Conservation (phyloP, 179 eudicot species). For the Heliamphora pulchella region DNA sequence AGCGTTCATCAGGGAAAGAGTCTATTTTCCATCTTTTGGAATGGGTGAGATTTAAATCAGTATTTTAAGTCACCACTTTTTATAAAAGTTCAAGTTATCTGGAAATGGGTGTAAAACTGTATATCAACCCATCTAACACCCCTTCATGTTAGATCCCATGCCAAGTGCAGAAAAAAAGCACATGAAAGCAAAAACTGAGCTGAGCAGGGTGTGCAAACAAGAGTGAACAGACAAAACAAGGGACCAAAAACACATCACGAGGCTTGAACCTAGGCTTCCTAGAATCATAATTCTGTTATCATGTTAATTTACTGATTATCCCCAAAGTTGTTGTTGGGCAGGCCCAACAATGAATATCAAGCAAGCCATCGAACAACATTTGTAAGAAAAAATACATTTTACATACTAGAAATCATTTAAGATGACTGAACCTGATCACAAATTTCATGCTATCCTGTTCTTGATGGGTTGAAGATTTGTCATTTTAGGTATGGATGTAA, state of each 20-base stretch:
- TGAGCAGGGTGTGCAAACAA: background rate
- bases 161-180: background rate
- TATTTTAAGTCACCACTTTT: too few relatives aligned
- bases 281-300: background rate
- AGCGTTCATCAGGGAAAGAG: background rate
- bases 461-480: background rate
- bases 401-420: background rate
- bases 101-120: background rate
- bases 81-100: too few relatives aligned
- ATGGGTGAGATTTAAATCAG: too few relatives aligned
- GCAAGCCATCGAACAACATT: background rate
- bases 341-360: too few relatives aligned
- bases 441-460: background rate
- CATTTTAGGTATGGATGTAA: background rate
- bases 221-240: background rate
- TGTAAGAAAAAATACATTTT: background rate
- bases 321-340: too few relatives aligned
- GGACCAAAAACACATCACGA: background rate
- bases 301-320: background rate
- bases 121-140: background rate
- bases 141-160: background rate
- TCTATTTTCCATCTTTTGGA: background rate
- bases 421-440: background rate
- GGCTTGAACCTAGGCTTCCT: background rate
- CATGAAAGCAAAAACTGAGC: background rate